Evolutionary conservation across 2,329 filamentous ascomycete genomes (phyloP), one percentile per base, ranked within the genome.

Genomic region (Pseudohalonectria lignicola): DNA sequence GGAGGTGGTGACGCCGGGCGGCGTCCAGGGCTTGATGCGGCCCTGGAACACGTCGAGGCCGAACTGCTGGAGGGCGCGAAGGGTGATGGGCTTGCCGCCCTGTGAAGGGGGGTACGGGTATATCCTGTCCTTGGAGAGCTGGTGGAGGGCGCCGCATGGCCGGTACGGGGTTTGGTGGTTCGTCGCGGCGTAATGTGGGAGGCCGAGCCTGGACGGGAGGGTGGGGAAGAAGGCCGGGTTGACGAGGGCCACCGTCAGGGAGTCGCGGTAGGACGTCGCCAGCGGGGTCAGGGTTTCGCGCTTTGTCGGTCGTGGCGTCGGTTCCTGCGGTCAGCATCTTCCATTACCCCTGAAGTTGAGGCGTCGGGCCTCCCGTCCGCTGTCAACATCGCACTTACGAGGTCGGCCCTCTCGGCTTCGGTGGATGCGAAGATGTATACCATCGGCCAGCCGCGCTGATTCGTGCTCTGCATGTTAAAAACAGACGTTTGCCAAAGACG

Each of bases 1-100:
- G 10, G 44, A 43, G 9, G 44, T 45, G 9, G 47, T 48, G 18
- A 48, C 48, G 3, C 53, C 54, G 1, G 51, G 47, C 25, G 50
- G 51, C 17, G 45, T 49, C 59, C 55, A 62, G 2, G 57, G 53
- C 44, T 53, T 54, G 34, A 61, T 43, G 6, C 53, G 45, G 4
- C 54, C 58, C 37, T 61, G 54, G 48, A 54, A 61, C 12, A 62
- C 58, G 20, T 60, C 57, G 11, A 61, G 39, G 1, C 57, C 57
- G 56, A 56, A 62, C 32, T 49, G 45, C 42, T 57, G 54, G 26
- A 62, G 36, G 12, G 49, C 43, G 17, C 48, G 51, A 32, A 56
- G 43, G 13, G 48, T 52, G 21, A 53, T 20, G 3, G 47, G 16
- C 34, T 41, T 40, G 15, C 48, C 55, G 32, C 33, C n/a, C n/a